These are phyloP conservation scores for Dactylella cylindrospora DNA, from an alignment of 2,329 filamentous ascomycete species.

Conservation along the genomic window DNA sequence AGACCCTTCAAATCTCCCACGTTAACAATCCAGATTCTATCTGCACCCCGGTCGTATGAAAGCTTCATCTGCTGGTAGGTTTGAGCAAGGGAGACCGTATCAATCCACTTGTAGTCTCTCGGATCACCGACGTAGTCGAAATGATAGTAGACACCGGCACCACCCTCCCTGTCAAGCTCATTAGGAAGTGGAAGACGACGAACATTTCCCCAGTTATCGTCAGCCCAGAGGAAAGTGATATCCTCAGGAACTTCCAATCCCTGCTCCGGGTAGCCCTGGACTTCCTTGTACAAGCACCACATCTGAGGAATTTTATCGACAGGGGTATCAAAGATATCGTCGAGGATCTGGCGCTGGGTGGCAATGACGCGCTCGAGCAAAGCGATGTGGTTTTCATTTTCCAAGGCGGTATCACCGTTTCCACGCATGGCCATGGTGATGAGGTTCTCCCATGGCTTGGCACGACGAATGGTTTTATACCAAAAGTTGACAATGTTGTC, in stretches of 20 bases:
- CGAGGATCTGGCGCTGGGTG: conserved; percentile 63
- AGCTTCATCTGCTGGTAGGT: conserved; percentile 67
- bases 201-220: conserved; percentile 70
- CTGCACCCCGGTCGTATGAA: conserved; percentile 61
- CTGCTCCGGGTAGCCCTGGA: conserved; percentile 67
- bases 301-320: conserved; percentile 63
- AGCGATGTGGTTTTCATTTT: conserved; percentile 60
- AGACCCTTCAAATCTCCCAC: conserved; percentile 67
- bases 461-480: conserved; percentile 65
- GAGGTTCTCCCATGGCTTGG: conserved; percentile 66
- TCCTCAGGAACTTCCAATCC: conserved; percentile 66
- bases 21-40: conserved; percentile 68
- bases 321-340: conserved; percentile 59
- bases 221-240: conserved; percentile 68
- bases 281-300: conserved; percentile 73
- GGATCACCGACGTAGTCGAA: conserved; percentile 64
- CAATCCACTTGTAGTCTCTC: conserved; percentile 65
- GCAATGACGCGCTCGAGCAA: conserved; percentile 64
- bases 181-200: conserved; percentile 63
- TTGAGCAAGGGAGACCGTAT: conserved; percentile 66
- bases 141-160: conserved; percentile 68
- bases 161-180: conserved; percentile 63
- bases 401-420: conserved; percentile 64
- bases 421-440: conserved; percentile 71
- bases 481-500: conserved; percentile 69